Conservation (phyloP, 257 asterid genomes). For the Przewalskia tangutica region DNA sequence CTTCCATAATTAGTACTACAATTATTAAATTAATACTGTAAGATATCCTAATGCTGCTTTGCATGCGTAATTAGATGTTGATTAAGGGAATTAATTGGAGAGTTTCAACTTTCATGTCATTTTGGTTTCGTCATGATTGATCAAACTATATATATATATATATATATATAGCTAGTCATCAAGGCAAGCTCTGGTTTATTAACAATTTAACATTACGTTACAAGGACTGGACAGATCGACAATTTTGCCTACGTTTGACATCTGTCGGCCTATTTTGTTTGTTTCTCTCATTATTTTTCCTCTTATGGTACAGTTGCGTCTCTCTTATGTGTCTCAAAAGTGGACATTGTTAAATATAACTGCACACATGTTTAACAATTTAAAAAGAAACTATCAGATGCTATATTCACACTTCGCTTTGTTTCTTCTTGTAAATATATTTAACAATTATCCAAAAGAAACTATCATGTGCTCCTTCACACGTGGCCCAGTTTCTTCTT, state of each 20-base stretch:
- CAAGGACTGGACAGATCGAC: conserved; percentile 14
- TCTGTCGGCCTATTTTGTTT: conserved; percentile 2
- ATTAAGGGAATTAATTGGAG: background rate
- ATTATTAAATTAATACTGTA: background rate
- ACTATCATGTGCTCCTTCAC: background rate
- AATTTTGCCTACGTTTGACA: background rate
- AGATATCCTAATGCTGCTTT: background rate
- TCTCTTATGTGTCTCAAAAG: background rate
- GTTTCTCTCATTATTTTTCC: background rate
- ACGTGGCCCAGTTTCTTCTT: background rate
- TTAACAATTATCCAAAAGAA: conserved; percentile 2
- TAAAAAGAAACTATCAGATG: background rate
- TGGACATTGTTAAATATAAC: background rate
- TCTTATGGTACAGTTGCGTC: background rate
- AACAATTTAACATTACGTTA: background rate
- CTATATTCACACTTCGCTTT: background rate
- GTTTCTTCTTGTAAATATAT: background rate
- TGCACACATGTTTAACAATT: background rate
- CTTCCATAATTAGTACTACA: background rate
- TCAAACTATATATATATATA: background rate
- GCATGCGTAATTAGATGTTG: conserved; percentile 10
- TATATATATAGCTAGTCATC: background rate
- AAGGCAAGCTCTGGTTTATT: background rate
- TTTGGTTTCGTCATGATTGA: background rate
- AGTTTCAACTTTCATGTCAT: background rate